Conservation (phyloP, 148 eudicot genomes). For the Beta vulgaris region DNA sequence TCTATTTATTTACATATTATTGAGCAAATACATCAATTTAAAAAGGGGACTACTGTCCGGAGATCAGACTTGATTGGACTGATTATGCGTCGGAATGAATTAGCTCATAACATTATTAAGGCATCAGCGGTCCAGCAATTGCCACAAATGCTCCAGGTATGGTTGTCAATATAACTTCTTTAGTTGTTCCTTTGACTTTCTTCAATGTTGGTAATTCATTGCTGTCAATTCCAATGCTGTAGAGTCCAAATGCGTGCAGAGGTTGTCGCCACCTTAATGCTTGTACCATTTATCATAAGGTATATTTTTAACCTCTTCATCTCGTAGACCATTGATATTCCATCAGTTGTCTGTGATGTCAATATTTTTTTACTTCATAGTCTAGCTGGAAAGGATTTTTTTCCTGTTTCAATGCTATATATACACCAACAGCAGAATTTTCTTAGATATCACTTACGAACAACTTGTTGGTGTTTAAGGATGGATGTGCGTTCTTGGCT, state of each 20-base stretch:
- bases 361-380: background rate
- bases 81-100: conserved; percentile 96
- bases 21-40: conserved; percentile 21
- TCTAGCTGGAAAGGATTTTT: too few relatives aligned
- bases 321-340: background rate
- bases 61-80: conserved; percentile 91
- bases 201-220: conserved; percentile 7
- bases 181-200: conserved; percentile 3
- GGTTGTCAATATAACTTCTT: background rate
- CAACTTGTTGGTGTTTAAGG: background rate
- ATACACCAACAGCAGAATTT: background rate
- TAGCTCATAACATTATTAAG: conserved; percentile 79
- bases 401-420: background rate
- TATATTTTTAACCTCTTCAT: conserved; percentile 19
- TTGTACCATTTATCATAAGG: conserved; percentile 91
- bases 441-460: background rate
- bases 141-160: conserved; percentile 92
- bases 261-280: conserved; percentile 82
- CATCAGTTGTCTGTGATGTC: background rate
- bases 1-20: background rate
- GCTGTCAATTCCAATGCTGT: conserved; percentile 19
- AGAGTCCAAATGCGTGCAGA: conserved; percentile 80
- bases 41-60: conserved; percentile 59
- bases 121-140: conserved; percentile 69
- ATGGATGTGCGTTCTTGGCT: background rate